Conservation (phyloP, 192 early-diverging fungal species). For the Umbelopsis sp. region DNA sequence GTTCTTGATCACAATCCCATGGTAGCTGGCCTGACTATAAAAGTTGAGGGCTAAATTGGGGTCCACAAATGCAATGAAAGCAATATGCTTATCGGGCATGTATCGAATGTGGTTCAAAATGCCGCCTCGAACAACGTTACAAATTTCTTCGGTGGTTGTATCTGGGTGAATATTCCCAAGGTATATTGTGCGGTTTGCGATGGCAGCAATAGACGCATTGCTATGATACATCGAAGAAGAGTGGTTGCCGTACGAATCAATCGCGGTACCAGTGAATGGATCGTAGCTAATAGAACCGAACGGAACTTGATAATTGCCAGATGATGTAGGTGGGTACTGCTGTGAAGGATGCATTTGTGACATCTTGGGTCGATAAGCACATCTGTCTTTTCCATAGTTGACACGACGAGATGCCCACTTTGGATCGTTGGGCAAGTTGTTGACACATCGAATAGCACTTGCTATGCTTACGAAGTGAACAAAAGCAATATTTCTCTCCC, state of each 20-base stretch:
- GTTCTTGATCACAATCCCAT: conserved; percentile 70
- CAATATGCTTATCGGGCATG: conserved; percentile 75
- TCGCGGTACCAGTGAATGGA: conserved; percentile 29
- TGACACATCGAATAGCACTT: conserved; percentile 76
- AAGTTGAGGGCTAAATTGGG: conserved; percentile 66
- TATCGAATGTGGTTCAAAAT: conserved; percentile 79
- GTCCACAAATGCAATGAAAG: conserved; percentile 86
- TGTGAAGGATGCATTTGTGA: conserved; percentile 23
- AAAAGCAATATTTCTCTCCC: conserved; percentile 82
- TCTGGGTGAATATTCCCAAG: conserved; percentile 79
- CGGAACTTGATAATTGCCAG: conserved; percentile 21
- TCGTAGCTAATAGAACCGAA: conserved; percentile 36
- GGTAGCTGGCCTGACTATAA: conserved; percentile 53
- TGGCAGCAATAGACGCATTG: conserved; percentile 28
- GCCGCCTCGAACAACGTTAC: conserved; percentile 86
- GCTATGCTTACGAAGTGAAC: conserved; percentile 75
- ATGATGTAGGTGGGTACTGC: conserved; percentile 25
- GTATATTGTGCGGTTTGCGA: conserved; percentile 81
- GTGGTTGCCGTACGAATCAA: conserved; percentile 37
- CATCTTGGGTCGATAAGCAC: conserved; percentile 45
- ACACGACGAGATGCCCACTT: conserved; percentile 62
- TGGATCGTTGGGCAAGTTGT: conserved; percentile 54
- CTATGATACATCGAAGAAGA: conserved; percentile 24
- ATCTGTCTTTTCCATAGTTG: conserved; percentile 86
- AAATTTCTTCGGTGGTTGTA: conserved; percentile 78